phyloP scores from a whole-genome alignment of 257 asterid genomes.

The Penstemon eatonii region DNA sequence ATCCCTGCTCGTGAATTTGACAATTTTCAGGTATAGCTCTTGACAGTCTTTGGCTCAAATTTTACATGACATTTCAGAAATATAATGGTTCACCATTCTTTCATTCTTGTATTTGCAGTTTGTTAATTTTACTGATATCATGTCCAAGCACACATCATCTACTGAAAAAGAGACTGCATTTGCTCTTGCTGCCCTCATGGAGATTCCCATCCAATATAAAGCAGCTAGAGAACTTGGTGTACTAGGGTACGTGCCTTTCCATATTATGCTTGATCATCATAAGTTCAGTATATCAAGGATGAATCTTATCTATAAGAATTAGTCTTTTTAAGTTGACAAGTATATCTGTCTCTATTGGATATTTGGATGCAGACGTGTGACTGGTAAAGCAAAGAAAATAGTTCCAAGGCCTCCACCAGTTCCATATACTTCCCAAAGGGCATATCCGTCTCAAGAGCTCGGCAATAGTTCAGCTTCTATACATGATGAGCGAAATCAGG shows the following conservation, averaged over 20 bases:
- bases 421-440: slow-evolving; percentile 36
- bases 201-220: slow-evolving; percentile 74
- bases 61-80: slow-evolving; percentile 20
- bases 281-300: slow-evolving; percentile 14
- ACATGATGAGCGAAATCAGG: slow-evolving; percentile 61
- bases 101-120: slow-evolving; percentile 44
- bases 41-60: background rate
- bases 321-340: slow-evolving; percentile 1
- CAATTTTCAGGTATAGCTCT: slow-evolving; percentile 65
- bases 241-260: slow-evolving; percentile 56
- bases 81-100: slow-evolving; percentile 10
- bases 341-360: slow-evolving; percentile 21
- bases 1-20: slow-evolving; percentile 75
- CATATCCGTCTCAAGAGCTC: slow-evolving; percentile 33
- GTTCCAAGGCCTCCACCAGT: slow-evolving; percentile 66
- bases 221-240: slow-evolving; percentile 61
- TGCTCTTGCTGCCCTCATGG: slow-evolving; percentile 93
- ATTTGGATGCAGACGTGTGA: slow-evolving; percentile 47
- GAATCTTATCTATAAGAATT: background rate
- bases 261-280: slow-evolving; percentile 10
- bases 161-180: slow-evolving; percentile 71
- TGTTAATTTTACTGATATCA: slow-evolving; percentile 73
- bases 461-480: slow-evolving; percentile 35
- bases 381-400: slow-evolving; percentile 65
- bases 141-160: slow-evolving; percentile 44